Conservation (phyloP, 176 grass and related monocot species). For the Eragrostis curvula region DNA sequence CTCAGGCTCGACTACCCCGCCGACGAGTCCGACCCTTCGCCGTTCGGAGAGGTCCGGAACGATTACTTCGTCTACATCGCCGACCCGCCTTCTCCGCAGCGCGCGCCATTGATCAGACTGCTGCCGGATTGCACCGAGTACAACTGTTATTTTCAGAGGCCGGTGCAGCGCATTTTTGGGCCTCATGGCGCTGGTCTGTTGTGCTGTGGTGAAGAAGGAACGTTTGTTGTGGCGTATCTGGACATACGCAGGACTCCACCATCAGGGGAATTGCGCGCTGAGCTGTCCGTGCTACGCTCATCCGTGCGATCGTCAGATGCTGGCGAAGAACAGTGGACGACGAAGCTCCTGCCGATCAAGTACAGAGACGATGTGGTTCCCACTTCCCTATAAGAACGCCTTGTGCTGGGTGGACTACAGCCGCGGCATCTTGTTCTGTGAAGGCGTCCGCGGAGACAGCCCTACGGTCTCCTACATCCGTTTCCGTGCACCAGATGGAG, state of each 20-base stretch:
- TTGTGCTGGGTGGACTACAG: background rate
- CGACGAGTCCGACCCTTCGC: background rate
- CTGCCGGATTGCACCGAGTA: background rate
- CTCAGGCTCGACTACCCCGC: background rate
- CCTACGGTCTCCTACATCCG: background rate
- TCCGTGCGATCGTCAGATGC: background rate
- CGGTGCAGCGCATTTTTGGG: background rate
- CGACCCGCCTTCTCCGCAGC: background rate
- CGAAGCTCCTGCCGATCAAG: background rate
- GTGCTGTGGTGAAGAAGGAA: background rate
- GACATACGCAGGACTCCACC: background rate
- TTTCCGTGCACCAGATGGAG: too few species aligned
- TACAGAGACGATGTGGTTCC: background rate
- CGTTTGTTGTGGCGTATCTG: background rate
- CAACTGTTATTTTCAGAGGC: too few species aligned
- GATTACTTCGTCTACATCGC: background rate
- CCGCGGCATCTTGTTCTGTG: background rate
- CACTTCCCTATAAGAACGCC: background rate
- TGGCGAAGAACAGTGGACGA: background rate
- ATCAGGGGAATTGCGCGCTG: background rate
- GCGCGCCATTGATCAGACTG: background rate
- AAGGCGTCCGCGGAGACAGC: background rate
- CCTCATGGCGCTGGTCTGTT: background rate
- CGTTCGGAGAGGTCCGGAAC: background rate
- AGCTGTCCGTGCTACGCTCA: background rate